phyloP scores from a whole-genome alignment of 129 eudicot species.

The Escallonia herrerae region DNA sequence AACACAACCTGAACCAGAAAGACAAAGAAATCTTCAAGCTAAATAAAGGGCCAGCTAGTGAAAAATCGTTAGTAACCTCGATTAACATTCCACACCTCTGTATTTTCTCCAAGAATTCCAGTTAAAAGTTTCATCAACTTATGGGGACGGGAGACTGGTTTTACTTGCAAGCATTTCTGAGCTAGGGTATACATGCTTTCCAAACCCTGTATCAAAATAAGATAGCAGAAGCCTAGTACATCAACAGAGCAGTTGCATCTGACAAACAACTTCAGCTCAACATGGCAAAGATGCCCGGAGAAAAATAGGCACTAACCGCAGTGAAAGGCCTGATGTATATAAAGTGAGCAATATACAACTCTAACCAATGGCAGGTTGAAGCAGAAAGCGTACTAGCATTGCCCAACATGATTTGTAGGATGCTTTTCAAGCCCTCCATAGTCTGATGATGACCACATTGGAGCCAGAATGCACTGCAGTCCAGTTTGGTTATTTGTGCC shows the following conservation, averaged over 20 bases:
- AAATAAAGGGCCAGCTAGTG: slow-evolving; percentile 6
- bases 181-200: slow-evolving; percentile 87
- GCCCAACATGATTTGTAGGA: slow-evolving; percentile 89
- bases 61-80: neutral
- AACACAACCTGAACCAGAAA: slow-evolving; percentile 67
- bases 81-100: slow-evolving; percentile 53
- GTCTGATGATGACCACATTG: slow-evolving; percentile 82
- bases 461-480: slow-evolving; percentile 96
- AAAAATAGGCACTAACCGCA: slow-evolving; percentile 47
- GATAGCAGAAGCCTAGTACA: neutral
- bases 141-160: slow-evolving; percentile 54
- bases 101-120: slow-evolving; percentile 90
- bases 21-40: slow-evolving; percentile 1
- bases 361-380: slow-evolving; percentile 82
- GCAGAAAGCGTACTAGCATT: slow-evolving; percentile 46
- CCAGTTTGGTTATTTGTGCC: slow-evolving; percentile 83
- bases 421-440: slow-evolving; percentile 55
- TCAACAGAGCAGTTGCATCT: neutral
- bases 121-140: slow-evolving; percentile 59
- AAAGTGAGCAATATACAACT: slow-evolving; percentile 75
- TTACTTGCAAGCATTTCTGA: slow-evolving; percentile 81
- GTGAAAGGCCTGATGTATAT: slow-evolving; percentile 91
- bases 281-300: neutral
- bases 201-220: slow-evolving; percentile 58
- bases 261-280: neutral